phyloP scores from a whole-genome alignment of 2,329 filamentous ascomycete species.

The Ophiosphaerella korrae region DNA sequence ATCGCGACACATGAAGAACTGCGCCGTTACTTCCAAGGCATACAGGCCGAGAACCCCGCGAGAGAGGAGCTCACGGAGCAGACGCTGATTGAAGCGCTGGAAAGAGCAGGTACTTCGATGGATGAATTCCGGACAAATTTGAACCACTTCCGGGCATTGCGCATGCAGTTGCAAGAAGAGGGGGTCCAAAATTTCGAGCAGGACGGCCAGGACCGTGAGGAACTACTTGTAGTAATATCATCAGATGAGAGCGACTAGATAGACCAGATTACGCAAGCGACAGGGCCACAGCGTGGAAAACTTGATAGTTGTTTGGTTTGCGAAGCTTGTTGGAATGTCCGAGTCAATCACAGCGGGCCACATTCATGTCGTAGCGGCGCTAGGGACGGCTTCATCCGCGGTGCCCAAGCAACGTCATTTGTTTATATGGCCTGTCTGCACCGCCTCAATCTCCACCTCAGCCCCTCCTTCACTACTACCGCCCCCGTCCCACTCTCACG shows the following conservation, averaged over 20 bases:
- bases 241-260: constrained; percentile 3
- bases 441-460: constrained; percentile 9
- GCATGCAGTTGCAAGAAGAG: constrained; percentile 25
- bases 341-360: constrained; percentile 16
- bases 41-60: constrained; percentile 28
- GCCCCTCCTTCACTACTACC: constrained; percentile 2
- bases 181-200: constrained; percentile 36
- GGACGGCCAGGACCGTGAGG: constrained; percentile 6
- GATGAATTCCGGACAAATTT: constrained; percentile 37
- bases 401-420: constrained; percentile 14
- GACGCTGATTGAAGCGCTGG: constrained; percentile 23
- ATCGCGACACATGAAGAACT: constrained; percentile 31
- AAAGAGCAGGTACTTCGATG: constrained; percentile 25
- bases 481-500: constrained; percentile 11
- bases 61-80: constrained; percentile 23
- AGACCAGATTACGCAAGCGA: not conserved
- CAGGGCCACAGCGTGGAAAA: constrained; percentile 1
- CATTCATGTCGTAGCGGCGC: constrained; percentile 10
- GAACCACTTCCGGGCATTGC: constrained; percentile 26
- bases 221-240: not conserved
- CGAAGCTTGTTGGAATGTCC: not conserved
- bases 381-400: not conserved
- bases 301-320: constrained; percentile 6
- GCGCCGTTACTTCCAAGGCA: constrained; percentile 33
- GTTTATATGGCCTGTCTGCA: constrained; percentile 12